These are phyloP conservation scores for Trifolium fragiferum DNA, from an alignment of 306 rosid genomes.

Conservation along the genomic window DNA sequence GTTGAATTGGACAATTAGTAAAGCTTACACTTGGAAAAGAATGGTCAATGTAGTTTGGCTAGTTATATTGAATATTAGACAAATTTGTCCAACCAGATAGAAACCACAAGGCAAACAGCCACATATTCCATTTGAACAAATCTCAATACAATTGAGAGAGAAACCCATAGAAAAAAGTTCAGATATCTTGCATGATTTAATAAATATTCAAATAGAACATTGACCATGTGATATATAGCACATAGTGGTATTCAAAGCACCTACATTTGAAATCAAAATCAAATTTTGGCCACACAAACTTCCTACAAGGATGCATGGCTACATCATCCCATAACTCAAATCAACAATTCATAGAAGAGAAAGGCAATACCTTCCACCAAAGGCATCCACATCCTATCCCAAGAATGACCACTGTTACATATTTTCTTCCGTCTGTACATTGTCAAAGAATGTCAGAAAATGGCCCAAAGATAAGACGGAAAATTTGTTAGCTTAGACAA, in stretches of 20 bases:
- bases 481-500: constrained; percentile 19
- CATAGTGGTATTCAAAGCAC: background rate
- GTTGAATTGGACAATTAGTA: background rate
- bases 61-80: constrained; percentile 18
- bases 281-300: constrained; percentile 24
- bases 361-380: constrained; percentile 88
- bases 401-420: constrained; percentile 67
- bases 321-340: constrained; percentile 34
- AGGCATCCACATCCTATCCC: constrained; percentile 80
- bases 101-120: constrained; percentile 25
- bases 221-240: constrained; percentile 8
- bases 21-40: constrained; percentile 21
- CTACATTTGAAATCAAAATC: constrained; percentile 9
- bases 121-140: constrained; percentile 13
- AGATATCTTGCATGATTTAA: constrained; percentile 14
- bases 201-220: constrained; percentile 2
- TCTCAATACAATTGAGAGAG: background rate
- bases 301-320: constrained; percentile 17
- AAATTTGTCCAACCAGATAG: constrained; percentile 18
- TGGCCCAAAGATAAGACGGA: constrained; percentile 18
- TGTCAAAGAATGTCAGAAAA: constrained; percentile 42
- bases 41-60: constrained; percentile 1
- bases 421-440: constrained; percentile 67
- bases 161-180: background rate
- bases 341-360: constrained; percentile 29